Conservation (phyloP, 306 rosid genomes). For the Cicer arietinum region DNA sequence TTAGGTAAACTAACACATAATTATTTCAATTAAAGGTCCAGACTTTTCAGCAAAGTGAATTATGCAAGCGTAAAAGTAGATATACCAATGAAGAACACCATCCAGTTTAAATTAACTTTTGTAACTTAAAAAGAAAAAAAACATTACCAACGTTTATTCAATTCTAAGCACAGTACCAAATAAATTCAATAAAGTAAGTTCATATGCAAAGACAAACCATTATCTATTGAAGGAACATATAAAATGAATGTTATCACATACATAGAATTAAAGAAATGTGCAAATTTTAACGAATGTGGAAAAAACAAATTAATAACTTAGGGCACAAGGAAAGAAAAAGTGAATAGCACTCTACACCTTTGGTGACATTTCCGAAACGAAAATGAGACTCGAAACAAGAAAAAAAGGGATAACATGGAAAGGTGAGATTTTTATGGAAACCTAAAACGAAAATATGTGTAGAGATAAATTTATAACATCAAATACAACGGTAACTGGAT, state of each 20-base stretch:
- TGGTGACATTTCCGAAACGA: constrained; percentile 1
- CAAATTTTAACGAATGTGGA: background rate
- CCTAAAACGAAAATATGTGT: background rate
- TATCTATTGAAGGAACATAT: background rate
- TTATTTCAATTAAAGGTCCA: constrained; percentile 30
- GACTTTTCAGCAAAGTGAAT: constrained; percentile 16
- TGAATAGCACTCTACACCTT: constrained; percentile 9
- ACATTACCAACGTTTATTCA: background rate
- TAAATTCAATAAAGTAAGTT: too few species aligned
- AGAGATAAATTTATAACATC: background rate
- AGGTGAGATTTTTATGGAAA: constrained; percentile 34
- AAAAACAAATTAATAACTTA: constrained; percentile 44
- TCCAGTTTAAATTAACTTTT: too few species aligned
- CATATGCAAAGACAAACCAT: background rate
- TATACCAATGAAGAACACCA: background rate
- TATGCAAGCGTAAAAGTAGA: constrained; percentile 26
- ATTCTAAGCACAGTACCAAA: background rate
- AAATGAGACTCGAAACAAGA: background rate
- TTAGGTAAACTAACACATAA: background rate
- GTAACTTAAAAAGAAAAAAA: too few species aligned
- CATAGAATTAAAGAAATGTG: background rate
- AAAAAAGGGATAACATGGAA: background rate
- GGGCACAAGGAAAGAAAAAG: constrained; percentile 50
- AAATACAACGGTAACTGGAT: constrained; percentile 3
- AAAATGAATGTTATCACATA: background rate